Evolutionary conservation across 2,329 filamentous ascomycete species (phyloP).

Genomic region (Penicillium palitans): DNA sequence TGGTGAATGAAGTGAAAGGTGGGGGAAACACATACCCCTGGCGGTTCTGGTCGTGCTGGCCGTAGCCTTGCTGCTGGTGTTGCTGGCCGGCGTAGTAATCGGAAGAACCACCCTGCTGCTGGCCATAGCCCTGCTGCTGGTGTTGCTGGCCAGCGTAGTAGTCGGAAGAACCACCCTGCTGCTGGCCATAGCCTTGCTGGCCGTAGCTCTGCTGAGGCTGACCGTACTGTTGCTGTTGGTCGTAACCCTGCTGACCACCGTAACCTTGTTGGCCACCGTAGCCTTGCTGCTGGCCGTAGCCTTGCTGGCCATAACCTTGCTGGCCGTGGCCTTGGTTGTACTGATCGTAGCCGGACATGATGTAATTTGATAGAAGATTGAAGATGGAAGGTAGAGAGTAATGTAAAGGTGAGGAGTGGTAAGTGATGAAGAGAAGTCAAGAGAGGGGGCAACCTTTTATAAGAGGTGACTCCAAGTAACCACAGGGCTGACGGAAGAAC

Average conservation of each 20-base stretch:
- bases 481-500: conserved; percentile 15
- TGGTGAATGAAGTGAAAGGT: not conserved
- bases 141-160: conserved; percentile 24
- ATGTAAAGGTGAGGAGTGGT: conserved; percentile 4
- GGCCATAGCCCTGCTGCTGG: conserved; percentile 23
- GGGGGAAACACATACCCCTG: conserved; percentile 26
- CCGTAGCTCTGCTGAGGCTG: conserved; percentile 29
- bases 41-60: conserved; percentile 30
- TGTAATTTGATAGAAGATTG: not conserved
- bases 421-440: conserved; percentile 5
- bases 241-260: conserved; percentile 24
- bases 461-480: conserved; percentile 7
- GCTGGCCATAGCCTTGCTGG: conserved; percentile 23
- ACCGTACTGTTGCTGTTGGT: conserved; percentile 28
- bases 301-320: conserved; percentile 10
- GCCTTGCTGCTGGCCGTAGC: conserved; percentile 10
- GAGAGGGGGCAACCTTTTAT: conserved; percentile 13
- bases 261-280: conserved; percentile 28
- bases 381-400: not conserved
- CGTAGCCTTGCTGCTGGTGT: conserved; percentile 5
- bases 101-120: conserved; percentile 15
- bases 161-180: conserved; percentile 13
- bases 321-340: conserved; percentile 22
- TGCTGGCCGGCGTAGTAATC: conserved; percentile 23
- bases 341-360: conserved; percentile 31